phyloP scores from a whole-genome alignment of 805 yeast species.

The Sugiyamaella lignohabitans region DNA sequence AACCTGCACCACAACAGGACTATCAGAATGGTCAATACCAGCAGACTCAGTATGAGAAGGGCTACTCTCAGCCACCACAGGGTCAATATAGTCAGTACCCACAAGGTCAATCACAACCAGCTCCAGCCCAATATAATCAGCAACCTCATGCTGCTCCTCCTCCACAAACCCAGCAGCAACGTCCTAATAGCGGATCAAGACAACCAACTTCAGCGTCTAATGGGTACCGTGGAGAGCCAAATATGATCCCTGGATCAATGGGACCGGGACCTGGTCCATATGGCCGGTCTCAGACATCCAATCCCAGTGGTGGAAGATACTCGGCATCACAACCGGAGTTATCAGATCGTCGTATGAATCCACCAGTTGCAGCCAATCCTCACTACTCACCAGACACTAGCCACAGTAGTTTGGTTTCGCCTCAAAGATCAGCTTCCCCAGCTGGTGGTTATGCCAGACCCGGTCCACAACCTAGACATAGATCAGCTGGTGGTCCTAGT shows the following conservation, averaged over 20 bases:
- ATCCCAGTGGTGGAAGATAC: not conserved
- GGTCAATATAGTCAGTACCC: slow-evolving; percentile 5
- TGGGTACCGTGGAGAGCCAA: not conserved
- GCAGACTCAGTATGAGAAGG: not conserved
- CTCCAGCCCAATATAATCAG: slow-evolving; percentile 4
- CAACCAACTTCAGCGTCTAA: not conserved
- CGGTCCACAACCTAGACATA: not conserved
- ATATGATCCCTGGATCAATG: not conserved
- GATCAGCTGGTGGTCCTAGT: not conserved
- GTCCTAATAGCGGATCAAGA: not conserved
- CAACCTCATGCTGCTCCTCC: slow-evolving; percentile 5
- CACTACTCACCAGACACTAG: too few relatives aligned
- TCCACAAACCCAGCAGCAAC: not conserved
- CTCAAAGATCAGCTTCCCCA: not conserved
- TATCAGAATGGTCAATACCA: slow-evolving; percentile 4
- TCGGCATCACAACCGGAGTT: not conserved
- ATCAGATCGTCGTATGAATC: not conserved
- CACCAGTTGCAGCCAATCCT: not conserved
- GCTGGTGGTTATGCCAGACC: not conserved
- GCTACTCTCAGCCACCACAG: slow-evolving; percentile 3
- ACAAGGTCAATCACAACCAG: not conserved
- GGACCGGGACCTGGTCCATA: not conserved
- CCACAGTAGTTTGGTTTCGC: not conserved
- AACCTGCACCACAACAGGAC: slow-evolving; percentile 8
- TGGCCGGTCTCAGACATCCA: not conserved